Conservation (phyloP, 2,329 filamentous ascomycete species). For the Ilyonectria sp. region DNA sequence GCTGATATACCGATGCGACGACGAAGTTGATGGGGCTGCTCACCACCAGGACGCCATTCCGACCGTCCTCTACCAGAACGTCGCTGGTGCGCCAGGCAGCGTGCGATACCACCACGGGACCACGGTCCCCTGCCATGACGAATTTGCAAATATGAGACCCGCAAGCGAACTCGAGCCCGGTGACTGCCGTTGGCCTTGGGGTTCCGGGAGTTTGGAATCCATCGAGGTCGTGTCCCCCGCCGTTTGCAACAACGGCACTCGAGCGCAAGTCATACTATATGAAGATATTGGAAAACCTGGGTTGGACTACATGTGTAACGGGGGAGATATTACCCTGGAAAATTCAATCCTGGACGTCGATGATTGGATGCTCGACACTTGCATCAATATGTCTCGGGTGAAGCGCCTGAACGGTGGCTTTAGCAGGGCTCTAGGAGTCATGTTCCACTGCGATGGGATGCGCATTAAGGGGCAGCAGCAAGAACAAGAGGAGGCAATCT, state of each 20-base stretch:
- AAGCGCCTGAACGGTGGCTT: not conserved
- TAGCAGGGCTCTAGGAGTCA: constrained; percentile 4
- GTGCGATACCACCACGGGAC: constrained; percentile 1
- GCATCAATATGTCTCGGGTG: constrained; percentile 13
- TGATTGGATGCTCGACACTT: constrained; percentile 23
- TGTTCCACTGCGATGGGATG: constrained; percentile 17
- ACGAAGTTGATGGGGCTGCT: not conserved
- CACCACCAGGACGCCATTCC: constrained; percentile 7
- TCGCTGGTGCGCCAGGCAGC: not conserved
- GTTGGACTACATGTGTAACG: constrained; percentile 10
- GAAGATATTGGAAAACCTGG: not conserved
- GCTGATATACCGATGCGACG: constrained; percentile 22
- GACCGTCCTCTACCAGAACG: constrained; percentile 9
- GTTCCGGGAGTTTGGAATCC: not conserved
- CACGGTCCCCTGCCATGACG: constrained; percentile 10
- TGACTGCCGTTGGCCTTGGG: not conserved
- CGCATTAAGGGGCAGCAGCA: not conserved
- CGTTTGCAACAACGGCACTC: constrained; percentile 12
- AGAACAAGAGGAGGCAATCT: not conserved
- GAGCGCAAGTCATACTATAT: constrained; percentile 16
- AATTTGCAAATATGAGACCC: not conserved
- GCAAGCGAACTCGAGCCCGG: not conserved
- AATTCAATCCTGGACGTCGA: constrained; percentile 9
- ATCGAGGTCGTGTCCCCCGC: constrained; percentile 15
- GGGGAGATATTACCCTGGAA: not conserved